Base-by-base conservation (phyloP, 495 filamentous ascomycete genomes). In the Tuber umbilicatum region DNA sequence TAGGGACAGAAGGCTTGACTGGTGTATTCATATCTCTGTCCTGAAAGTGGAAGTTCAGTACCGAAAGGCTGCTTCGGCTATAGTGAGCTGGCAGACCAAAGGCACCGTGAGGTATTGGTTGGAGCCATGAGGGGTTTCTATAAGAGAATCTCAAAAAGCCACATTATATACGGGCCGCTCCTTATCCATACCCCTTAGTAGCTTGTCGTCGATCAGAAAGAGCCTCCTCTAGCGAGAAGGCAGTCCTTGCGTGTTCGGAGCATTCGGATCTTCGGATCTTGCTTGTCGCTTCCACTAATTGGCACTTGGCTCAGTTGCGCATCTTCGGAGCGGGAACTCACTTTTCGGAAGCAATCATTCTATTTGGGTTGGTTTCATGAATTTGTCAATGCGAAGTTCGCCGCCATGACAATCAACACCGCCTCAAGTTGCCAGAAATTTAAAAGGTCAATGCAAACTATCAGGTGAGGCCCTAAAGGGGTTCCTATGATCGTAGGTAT, bases 71-170 rank as follows among this genome's bases (percentile, higher is more conserved):
- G 50, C 50, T 60, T 31, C 7, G n/a, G 50, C n/a, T 16, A 2
- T 27, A 21, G 50, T 16, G 50, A 60, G 50, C 50, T 31, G 10
- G 50, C 50, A 31, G 50, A 60, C n/a, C n/a, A 60, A 31, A 60
- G 50, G 50, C 27, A 60, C 50, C 10, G n/a, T 16, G 50, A 60
- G 50, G 27, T 9, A 60, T n/a, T 31, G 50, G 50, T 60, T 60
- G 50, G 50, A 60, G 50, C 50, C 50, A 60, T 60, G 50, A 31
- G 50, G 50, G 50, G 50, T 60, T 60, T 60, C 50, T 60, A 60
- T 60, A 60, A 31, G 50, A 31, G 50, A 60, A 31, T 31, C n/a
- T 14, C 50, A 14, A 60, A 60, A 16, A n/a, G 31, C n/a, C 9
- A 12, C 14, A 31, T 31, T 16, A 4, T 31, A n/a, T 16, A n/a